Percentiles rank a stretch among this genome's conserved stretches.
These are phyloP conservation scores for Leishmania lainsoni DNA, from an alignment of 208 protist genomes.

Conservation along the genomic window DNA sequence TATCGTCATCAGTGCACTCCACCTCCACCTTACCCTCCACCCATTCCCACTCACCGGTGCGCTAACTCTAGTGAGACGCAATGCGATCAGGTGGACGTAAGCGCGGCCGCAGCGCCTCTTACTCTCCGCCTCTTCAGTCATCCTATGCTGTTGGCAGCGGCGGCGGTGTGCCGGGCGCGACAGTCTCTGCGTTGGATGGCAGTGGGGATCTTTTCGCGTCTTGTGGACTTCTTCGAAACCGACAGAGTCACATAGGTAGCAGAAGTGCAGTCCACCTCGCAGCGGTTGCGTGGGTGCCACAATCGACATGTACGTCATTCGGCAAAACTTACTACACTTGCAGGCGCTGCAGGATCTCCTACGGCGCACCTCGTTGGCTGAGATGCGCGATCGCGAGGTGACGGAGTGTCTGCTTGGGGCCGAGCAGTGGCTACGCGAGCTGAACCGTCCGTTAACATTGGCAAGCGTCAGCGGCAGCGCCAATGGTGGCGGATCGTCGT, in stretches of 20 bases:
- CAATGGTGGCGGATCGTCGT: background rate
- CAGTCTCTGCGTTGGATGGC: too few species aligned
- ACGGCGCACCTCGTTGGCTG: slow-evolving; percentile 64
- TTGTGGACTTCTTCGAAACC: slow-evolving; percentile 10
- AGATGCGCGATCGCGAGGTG: slow-evolving; percentile 78
- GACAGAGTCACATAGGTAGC: background rate
- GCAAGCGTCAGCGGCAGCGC: background rate
- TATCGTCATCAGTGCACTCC: background rate
- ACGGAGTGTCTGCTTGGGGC: slow-evolving; percentile 63
- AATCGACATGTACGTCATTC: slow-evolving; percentile 1
- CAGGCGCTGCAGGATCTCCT: slow-evolving; percentile 68
- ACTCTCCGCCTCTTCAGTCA: slow-evolving; percentile 12
- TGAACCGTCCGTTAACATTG: slow-evolving; percentile 4
- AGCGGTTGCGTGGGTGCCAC: background rate
- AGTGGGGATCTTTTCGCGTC: background rate
- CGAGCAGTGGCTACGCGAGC: slow-evolving; percentile 47
- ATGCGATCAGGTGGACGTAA: slow-evolving; percentile 16
- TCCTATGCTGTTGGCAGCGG: background rate
- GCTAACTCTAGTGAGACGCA: background rate
- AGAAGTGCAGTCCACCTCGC: background rate
- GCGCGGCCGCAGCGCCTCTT: slow-evolving; percentile 25
- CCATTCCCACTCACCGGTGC: background rate
- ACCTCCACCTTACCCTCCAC: background rate
- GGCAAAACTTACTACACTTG: slow-evolving; percentile 30
- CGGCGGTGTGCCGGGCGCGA: background rate